Conservation (phyloP, 2,329 filamentous ascomycete species). For the Lecanicillium sp. region DNA sequence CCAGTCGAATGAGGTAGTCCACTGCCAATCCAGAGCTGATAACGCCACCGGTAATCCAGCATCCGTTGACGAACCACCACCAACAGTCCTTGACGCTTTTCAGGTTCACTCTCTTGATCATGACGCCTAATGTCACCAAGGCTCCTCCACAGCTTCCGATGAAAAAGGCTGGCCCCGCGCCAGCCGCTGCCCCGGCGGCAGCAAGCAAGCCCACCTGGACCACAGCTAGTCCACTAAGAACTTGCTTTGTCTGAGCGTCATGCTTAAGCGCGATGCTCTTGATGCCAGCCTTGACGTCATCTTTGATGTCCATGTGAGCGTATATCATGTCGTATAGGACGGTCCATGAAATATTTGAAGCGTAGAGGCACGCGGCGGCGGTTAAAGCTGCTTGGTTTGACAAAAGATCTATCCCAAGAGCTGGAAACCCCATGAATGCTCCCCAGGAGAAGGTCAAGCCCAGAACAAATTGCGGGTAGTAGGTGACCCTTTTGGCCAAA, state of each 20-base stretch:
- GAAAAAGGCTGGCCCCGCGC: constrained; percentile 64
- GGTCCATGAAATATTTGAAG: constrained; percentile 78
- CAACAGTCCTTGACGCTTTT: constrained; percentile 61
- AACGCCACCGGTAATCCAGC: constrained; percentile 58
- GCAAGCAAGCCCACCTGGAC: constrained; percentile 63
- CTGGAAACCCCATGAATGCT: constrained; percentile 80
- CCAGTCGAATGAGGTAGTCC: constrained; percentile 51
- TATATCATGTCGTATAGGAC: constrained; percentile 90
- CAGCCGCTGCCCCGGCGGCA: constrained; percentile 58
- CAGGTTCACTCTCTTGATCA: constrained; percentile 61
- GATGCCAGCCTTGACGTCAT: constrained; percentile 79
- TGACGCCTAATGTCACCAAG: constrained; percentile 50
- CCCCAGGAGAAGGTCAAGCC: constrained; percentile 87
- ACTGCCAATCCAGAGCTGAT: constrained; percentile 50
- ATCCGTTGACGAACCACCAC: constrained; percentile 72
- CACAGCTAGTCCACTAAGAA: constrained; percentile 62
- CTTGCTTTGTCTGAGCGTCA: constrained; percentile 66
- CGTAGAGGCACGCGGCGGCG: constrained; percentile 63
- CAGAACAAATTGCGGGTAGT: constrained; percentile 79
- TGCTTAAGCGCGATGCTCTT: constrained; percentile 82
- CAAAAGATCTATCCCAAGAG: constrained; percentile 70
- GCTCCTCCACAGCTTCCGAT: constrained; percentile 60
- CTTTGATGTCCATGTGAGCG: constrained; percentile 83
- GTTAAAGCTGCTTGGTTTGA: constrained; percentile 52
- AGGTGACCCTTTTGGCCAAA: constrained; percentile 75